Percentiles rank a stretch among this genome's conserved stretches.
Evolutionary conservation across 345 rosid species (phyloP).

Genomic region (Geranium rotundifolium): DNA sequence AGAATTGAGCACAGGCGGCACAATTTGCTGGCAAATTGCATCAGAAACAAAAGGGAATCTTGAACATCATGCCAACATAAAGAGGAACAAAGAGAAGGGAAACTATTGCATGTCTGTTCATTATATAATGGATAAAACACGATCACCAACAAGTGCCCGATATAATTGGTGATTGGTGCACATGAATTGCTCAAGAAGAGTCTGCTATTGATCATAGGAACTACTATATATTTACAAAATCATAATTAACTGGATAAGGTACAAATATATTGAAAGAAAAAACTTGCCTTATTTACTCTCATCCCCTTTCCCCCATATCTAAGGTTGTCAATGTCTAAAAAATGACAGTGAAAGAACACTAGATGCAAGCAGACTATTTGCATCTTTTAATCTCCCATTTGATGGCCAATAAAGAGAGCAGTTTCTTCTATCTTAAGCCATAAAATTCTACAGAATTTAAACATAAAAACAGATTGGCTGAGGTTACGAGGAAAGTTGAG

Average conservation of each 20-base stretch:
- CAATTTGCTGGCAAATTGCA: constrained; percentile 62
- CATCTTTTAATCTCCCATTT: background rate
- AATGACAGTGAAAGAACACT: background rate
- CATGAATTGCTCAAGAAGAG: background rate
- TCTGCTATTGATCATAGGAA: background rate
- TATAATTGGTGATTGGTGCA: background rate
- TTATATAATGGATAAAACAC: background rate
- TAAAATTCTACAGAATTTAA: too few relatives aligned
- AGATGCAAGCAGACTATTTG: background rate
- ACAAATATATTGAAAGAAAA: background rate
- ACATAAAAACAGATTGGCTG: too few relatives aligned
- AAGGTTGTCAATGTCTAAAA: background rate
- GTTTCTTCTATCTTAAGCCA: too few relatives aligned
- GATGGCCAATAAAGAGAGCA: background rate
- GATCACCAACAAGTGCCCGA: background rate
- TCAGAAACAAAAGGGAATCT: background rate
- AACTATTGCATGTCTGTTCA: background rate
- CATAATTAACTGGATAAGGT: background rate
- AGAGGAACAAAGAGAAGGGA: background rate
- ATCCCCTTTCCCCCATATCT: background rate
- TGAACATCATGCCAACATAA: background rate
- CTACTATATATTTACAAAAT: background rate
- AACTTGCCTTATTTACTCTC: too few relatives aligned
- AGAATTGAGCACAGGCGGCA: constrained; percentile 86
- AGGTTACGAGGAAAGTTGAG: too few relatives aligned